Conservation (phyloP, 805 yeast species). For the Ogataea nitratoaversa region DNA sequence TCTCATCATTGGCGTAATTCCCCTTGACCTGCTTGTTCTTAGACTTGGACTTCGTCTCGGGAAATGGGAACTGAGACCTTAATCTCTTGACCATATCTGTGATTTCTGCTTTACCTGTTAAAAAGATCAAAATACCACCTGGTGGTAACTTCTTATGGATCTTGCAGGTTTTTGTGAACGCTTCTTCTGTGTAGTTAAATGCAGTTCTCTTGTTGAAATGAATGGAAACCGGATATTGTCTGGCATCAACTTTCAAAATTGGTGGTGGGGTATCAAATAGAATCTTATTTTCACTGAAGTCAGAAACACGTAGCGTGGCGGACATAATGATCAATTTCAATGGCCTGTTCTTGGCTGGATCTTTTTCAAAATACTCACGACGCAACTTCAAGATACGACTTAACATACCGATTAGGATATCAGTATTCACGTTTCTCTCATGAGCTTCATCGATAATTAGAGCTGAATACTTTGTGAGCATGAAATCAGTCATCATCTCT, state of each 20-base stretch:
- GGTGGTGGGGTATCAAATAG: slow-evolving; percentile 80
- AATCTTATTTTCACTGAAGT: slow-evolving; percentile 76
- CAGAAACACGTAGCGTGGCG: slow-evolving; percentile 91
- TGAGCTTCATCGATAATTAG: slow-evolving; percentile 96
- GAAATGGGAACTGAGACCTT: slow-evolving; percentile 62
- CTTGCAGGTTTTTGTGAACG: slow-evolving; percentile 77
- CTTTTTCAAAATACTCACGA: slow-evolving; percentile 42
- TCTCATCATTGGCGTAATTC: slow-evolving; percentile 29
- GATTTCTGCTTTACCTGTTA: slow-evolving; percentile 95
- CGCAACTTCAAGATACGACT: slow-evolving; percentile 81
- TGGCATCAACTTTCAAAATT: slow-evolving; percentile 79
- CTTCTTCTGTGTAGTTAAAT: slow-evolving; percentile 79
- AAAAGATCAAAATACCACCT: slow-evolving; percentile 87
- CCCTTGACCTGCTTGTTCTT: slow-evolving; percentile 6
- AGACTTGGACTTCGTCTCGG: slow-evolving; percentile 19
- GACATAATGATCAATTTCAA: slow-evolving; percentile 91
- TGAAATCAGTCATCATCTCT: slow-evolving; percentile 87
- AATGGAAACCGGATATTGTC: slow-evolving; percentile 89
- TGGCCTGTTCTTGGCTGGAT: slow-evolving; percentile 50
- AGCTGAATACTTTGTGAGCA: slow-evolving; percentile 76
- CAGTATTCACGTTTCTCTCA: slow-evolving; percentile 94
- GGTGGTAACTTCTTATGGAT: slow-evolving; percentile 85
- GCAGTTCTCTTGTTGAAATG: slow-evolving; percentile 84
- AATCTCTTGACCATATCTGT: slow-evolving; percentile 66
- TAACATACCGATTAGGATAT: slow-evolving; percentile 89